These are phyloP conservation scores for Zanthoxylum bungeanum DNA, from an alignment of 345 rosid species.

Conservation along the genomic window DNA sequence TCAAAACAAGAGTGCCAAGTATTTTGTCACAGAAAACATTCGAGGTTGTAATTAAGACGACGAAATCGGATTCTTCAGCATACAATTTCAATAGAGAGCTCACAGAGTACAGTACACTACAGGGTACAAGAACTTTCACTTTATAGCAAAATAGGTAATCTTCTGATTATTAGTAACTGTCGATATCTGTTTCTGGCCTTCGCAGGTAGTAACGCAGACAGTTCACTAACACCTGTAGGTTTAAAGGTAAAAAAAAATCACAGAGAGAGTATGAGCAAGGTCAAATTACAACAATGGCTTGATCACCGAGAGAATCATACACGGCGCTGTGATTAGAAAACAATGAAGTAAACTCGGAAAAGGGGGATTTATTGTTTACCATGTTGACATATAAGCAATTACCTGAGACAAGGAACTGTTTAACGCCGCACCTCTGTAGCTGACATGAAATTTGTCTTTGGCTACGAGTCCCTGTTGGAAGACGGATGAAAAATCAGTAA, in stretches of 20 bases:
- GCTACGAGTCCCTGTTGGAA: constrained; percentile 77
- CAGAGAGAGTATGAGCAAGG: background rate
- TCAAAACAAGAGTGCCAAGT: background rate
- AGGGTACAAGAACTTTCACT: constrained; percentile 17
- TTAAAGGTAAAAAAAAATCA: background rate
- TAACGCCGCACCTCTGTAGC: constrained; percentile 87
- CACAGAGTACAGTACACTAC: constrained; percentile 39
- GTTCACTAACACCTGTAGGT: constrained; percentile 68
- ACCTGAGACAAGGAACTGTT: constrained; percentile 79
- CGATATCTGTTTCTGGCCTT: constrained; percentile 88
- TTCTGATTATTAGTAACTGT: constrained; percentile 51
- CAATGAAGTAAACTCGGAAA: too few species aligned
- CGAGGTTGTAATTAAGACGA: constrained; percentile 3
- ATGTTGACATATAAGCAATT: background rate
- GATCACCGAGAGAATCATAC: too few species aligned
- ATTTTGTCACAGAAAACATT: constrained; percentile 18
- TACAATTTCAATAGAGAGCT: constrained; percentile 11
- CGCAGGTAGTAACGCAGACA: constrained; percentile 85
- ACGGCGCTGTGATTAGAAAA: too few species aligned
- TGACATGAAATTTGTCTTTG: constrained; percentile 88
- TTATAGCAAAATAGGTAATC: constrained; percentile 16
- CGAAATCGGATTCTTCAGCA: constrained; percentile 5
- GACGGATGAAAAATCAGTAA: background rate
- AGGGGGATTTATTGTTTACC: background rate
- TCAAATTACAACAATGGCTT: background rate